Base-by-base conservation (phyloP, 2,329 filamentous ascomycete genomes). In the Dactylella cylindrospora region DNA sequence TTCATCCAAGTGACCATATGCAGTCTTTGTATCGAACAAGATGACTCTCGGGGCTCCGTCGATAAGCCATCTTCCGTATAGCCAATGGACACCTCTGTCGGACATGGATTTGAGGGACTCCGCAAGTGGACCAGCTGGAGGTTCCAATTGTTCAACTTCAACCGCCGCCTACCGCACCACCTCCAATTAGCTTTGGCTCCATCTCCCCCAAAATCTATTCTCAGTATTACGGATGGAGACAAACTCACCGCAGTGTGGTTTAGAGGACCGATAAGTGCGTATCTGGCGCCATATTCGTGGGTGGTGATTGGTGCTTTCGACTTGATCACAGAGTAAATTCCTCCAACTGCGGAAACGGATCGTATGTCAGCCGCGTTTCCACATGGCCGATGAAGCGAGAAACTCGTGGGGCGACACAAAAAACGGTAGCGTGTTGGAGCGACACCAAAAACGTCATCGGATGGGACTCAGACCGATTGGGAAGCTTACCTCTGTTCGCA, bases 271-370 rank as follows among this genome's bases (percentile, higher is more conserved):
- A 98, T 90, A 67, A 97, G 81, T 22, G 89, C 95, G 75, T 98
- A 98, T 67, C 89, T 84, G 61, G 95, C 90, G 74, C 93, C 93
- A 93, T 97, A 98, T 75, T 98, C 93, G 64, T 90, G 90, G 0
- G 91, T 96, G 35, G 93, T 97, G 65, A 97, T 93, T 44, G 93
- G 91, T 29, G 93, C 91, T 76, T 98, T 98, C 65, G 93, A 98
- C 76, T 98, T 98, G 76, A 98, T 84, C 67, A 98, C 93, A 12
- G 91, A 97, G 79, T 98, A 98, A 76, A 98, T 98, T 70, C 93
- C 93, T 71, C 93, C 93, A 65, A 98, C 93, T 94, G 67, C 15
- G 33, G 28, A 15, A 23, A 36, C 39, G 9, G 26, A 44, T 32
- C 32, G 19, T 31, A 41, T 38, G 55, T 62, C 35, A 62, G 55